Evolutionary conservation across 2,329 filamentous ascomycete genomes (phyloP).

Genomic region (Didymella segeticola): DNA sequence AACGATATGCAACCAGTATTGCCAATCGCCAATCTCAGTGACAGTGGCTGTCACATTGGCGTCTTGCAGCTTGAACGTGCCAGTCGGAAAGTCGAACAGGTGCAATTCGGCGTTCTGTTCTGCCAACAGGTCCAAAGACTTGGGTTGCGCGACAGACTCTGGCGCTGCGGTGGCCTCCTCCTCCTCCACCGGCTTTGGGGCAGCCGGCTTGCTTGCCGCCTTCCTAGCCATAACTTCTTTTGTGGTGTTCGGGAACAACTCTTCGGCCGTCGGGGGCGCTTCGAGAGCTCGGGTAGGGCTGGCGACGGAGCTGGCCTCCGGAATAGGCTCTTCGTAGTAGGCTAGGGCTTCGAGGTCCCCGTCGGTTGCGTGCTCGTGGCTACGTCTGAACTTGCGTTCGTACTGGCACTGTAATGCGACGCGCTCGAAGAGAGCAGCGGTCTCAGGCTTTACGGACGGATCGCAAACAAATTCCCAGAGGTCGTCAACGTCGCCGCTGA

Average conservation of each 20-base stretch:
- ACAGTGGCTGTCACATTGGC: slow-evolving; percentile 77
- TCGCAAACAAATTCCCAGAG: slow-evolving; percentile 99
- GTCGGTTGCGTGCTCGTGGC: slow-evolving; percentile 79
- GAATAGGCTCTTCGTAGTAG: slow-evolving; percentile 71
- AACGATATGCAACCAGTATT: slow-evolving; percentile 92
- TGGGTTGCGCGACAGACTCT: slow-evolving; percentile 67
- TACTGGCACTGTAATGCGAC: slow-evolving; percentile 93
- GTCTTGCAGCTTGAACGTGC: slow-evolving; percentile 84
- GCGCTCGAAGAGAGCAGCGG: slow-evolving; percentile 80
- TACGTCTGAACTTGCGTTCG: slow-evolving; percentile 90
- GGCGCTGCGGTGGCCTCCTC: slow-evolving; percentile 65
- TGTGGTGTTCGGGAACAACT: slow-evolving; percentile 46
- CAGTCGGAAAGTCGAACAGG: slow-evolving; percentile 87
- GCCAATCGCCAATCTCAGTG: slow-evolving; percentile 86
- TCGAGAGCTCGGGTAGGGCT: slow-evolving; percentile 54
- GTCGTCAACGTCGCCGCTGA: slow-evolving; percentile 92
- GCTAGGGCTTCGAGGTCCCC: slow-evolving; percentile 82
- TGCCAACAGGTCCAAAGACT: slow-evolving; percentile 74
- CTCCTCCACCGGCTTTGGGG: slow-evolving; percentile 41
- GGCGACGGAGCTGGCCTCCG: slow-evolving; percentile 63
- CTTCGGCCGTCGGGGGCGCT: slow-evolving; percentile 38
- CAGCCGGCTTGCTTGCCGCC: slow-evolving; percentile 42
- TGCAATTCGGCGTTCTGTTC: slow-evolving; percentile 85
- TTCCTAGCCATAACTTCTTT: slow-evolving; percentile 53
- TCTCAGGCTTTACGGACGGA: slow-evolving; percentile 68